phyloP scores from a whole-genome alignment of 2,329 filamentous ascomycete species.

The Lasiodiplodia citricola region DNA sequence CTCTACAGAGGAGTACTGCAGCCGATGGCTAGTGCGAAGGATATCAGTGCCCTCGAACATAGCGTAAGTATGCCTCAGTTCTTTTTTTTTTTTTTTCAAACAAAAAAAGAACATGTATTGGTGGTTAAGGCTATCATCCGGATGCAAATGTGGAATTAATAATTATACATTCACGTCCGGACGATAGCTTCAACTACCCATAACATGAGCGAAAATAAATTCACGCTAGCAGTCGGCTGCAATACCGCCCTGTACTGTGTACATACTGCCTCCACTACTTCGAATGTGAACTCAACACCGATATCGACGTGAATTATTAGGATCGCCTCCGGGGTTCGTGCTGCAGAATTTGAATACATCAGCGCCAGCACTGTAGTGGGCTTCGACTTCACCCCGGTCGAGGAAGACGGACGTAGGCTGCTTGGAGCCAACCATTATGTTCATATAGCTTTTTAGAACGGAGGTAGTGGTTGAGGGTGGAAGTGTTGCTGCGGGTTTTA shows the following conservation, averaged over 20 bases:
- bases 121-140: no score
- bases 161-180: no score
- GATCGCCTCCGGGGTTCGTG: slow-evolving; percentile 59
- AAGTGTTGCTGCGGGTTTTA: slow-evolving; percentile 65
- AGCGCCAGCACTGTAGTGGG: slow-evolving; percentile 65
- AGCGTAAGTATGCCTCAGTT: no score
- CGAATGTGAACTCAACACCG: slow-evolving; percentile 69
- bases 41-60: no score
- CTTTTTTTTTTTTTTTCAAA: no score
- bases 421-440: slow-evolving; percentile 71
- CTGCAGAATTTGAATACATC: slow-evolving; percentile 68
- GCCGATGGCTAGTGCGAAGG: no score
- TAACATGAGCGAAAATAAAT: no score
- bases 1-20: slow-evolving; percentile 45
- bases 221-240: no score
- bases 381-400: slow-evolving; percentile 62
- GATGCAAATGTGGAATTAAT: no score
- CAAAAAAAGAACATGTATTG: no score
- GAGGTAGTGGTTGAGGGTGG: slow-evolving; percentile 68
- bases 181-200: no score
- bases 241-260: no score
- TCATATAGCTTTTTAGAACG: slow-evolving; percentile 67
- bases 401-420: slow-evolving; percentile 68
- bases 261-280: slow-evolving; percentile 61
- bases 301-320: slow-evolving; percentile 69